These are phyloP conservation scores for Fusarium kyushuense DNA, from an alignment of 2,329 filamentous ascomycete species.

Conservation along the genomic window DNA sequence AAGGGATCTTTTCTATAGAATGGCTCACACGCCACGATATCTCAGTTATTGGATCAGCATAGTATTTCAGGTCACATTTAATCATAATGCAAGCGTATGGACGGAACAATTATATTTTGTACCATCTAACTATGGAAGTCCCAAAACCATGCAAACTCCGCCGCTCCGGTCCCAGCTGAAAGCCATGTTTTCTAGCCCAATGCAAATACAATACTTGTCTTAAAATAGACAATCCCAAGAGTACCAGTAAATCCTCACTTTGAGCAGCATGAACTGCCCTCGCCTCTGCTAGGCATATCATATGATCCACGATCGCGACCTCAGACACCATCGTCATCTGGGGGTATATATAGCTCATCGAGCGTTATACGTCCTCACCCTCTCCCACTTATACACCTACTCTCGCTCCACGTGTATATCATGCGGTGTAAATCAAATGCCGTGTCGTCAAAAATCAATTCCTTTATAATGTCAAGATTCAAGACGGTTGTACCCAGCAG, in stretches of 20 bases:
- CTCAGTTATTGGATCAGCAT: not conserved
- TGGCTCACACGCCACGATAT: not conserved
- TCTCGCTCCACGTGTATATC: conserved; percentile 34
- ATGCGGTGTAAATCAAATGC: conserved; percentile 44
- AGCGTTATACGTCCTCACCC: conserved; percentile 33
- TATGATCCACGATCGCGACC: conserved; percentile 5
- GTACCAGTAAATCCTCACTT: conserved; percentile 26
- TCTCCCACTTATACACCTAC: conserved; percentile 19
- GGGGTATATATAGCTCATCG: conserved; percentile 43
- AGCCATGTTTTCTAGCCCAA: conserved; percentile 46
- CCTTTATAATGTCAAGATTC: conserved; percentile 45
- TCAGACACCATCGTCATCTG: conserved; percentile 17
- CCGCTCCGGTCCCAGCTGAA: conserved; percentile 51
- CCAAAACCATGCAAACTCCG: conserved; percentile 51
- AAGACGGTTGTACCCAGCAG: conserved; percentile 45
- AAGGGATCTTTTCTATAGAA: conserved; percentile 74
- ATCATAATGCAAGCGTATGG: not conserved
- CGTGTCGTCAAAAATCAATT: conserved; percentile 47
- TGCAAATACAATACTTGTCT: conserved; percentile 46
- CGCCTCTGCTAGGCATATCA: conserved; percentile 20
- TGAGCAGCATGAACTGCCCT: conserved; percentile 20
- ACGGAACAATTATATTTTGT: conserved; percentile 44
- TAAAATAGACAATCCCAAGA: conserved; percentile 38
- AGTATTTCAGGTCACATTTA: conserved; percentile 4
- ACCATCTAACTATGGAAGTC: conserved; percentile 45